phyloP scores from a whole-genome alignment of 2,329 filamentous ascomycete genomes.

The Curvularia sp. region DNA sequence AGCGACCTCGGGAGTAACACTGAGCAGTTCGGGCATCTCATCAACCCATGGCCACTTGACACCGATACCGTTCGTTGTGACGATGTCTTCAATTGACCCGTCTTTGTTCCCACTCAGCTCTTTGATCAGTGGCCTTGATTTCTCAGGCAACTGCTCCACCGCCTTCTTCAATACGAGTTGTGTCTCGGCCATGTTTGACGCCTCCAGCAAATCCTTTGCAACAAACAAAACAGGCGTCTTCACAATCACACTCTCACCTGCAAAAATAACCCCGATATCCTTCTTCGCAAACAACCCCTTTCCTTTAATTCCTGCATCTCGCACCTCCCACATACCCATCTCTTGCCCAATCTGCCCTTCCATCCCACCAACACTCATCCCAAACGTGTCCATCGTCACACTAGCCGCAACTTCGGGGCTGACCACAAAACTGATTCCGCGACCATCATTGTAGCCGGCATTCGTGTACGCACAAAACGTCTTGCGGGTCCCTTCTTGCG shows the following conservation, averaged over 20 bases:
- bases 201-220: conserved; percentile 22
- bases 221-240: conserved; percentile 39
- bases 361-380: conserved; percentile 21
- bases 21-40: conserved; percentile 27
- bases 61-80: conserved; percentile 36
- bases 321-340: conserved; percentile 33
- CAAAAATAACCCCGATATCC: conserved; percentile 25
- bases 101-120: conserved; percentile 27
- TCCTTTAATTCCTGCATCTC: conserved; percentile 31
- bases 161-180: conserved; percentile 28
- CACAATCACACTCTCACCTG: conserved; percentile 36
- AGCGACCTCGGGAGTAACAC: conserved; percentile 40
- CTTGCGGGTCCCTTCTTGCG: conserved; percentile 8
- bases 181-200: conserved; percentile 12
- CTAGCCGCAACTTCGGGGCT: conserved; percentile 36
- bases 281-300: conserved; percentile 38
- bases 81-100: conserved; percentile 29
- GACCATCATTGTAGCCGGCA: conserved; percentile 31
- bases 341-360: conserved; percentile 19
- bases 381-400: conserved; percentile 27
- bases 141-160: conserved; percentile 34
- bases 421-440: conserved; percentile 43
- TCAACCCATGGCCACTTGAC: conserved; percentile 36
- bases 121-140: conserved; percentile 23
- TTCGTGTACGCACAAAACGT: conserved; percentile 43